Percentiles rank a stretch among this genome's conserved stretches.
phyloP scores from a whole-genome alignment of 108 stramenopile species.

The Pelagomonas calceolata region DNA sequence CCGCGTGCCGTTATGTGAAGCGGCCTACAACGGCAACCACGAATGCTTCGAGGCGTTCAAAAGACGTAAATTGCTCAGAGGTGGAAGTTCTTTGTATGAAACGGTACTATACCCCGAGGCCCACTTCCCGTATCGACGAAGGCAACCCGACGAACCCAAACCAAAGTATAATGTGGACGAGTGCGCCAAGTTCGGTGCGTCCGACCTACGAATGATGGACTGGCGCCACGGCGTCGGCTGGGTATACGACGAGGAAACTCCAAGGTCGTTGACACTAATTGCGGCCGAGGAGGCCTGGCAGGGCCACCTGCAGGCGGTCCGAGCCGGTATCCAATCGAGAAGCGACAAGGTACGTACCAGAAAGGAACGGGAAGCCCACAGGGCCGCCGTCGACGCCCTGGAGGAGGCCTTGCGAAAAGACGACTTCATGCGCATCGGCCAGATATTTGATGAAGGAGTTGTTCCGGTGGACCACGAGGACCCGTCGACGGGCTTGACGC shows the following conservation, averaged over 20 bases:
- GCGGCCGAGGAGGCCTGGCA: not conserved
- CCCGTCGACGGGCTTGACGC: slow-evolving; percentile 5
- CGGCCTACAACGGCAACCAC: slow-evolving; percentile 30
- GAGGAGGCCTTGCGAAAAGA: slow-evolving; percentile 18
- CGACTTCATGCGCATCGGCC: slow-evolving; percentile 21
- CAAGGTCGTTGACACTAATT: not conserved
- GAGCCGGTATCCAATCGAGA: not conserved
- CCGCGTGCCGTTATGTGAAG: slow-evolving; percentile 31
- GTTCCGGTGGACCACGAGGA: not conserved
- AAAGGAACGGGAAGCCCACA: slow-evolving; percentile 5
- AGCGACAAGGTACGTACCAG: not conserved
- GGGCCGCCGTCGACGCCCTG: slow-evolving; percentile 5
- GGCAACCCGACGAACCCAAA: not conserved
- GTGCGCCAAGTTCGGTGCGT: slow-evolving; percentile 2
- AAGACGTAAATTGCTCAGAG: slow-evolving; percentile 2
- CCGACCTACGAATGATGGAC: not conserved
- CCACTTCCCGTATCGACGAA: not conserved
- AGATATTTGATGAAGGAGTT: slow-evolving; percentile 15
- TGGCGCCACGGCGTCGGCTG: slow-evolving; percentile 5
- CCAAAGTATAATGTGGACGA: slow-evolving; percentile 1
- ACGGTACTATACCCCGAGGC: not conserved
- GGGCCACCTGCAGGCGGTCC: not conserved
- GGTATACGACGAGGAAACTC: not conserved
- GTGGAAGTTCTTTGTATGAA: not conserved
- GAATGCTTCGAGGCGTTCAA: slow-evolving; percentile 14